A percentile compares a stretch with the other conserved stretches of the same genome.
phyloP scores from a whole-genome alignment of 2,329 filamentous ascomycete species.

The Trichoderma sp. region DNA sequence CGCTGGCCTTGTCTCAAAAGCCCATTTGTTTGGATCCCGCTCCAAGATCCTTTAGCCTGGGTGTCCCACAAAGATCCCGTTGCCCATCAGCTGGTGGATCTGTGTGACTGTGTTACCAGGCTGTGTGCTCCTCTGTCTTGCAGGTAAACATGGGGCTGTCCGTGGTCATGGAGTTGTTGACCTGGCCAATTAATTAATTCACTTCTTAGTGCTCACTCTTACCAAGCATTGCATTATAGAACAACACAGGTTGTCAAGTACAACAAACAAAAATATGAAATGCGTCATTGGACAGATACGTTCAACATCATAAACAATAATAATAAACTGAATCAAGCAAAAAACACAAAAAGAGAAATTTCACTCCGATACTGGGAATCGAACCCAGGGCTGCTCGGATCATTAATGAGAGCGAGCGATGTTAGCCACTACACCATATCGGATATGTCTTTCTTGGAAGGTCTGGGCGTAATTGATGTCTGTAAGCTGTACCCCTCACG shows the following conservation, averaged over 20 bases:
- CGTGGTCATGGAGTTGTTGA: neutral
- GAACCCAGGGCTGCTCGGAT: slow-evolving; percentile 23
- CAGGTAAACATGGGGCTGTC: slow-evolving; percentile 2
- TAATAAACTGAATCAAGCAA: too few relatives aligned
- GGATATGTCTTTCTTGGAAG: slow-evolving; percentile 23
- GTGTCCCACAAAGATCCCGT: slow-evolving; percentile 6
- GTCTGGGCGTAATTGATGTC: accelerated
- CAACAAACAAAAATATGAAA: neutral
- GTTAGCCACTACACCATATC: slow-evolving; percentile 40
- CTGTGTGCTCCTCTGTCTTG: neutral
- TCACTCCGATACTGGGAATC: slow-evolving; percentile 23
- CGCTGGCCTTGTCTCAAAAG: neutral
- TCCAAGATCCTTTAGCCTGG: neutral
- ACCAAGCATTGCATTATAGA: neutral
- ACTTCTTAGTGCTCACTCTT: neutral
- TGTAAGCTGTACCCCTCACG: neutral
- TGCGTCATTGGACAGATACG: neutral
- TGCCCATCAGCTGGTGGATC: slow-evolving; percentile 10
- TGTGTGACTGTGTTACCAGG: neutral
- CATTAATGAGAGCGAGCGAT: slow-evolving; percentile 31
- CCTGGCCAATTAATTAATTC: neutral
- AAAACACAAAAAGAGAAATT: neutral
- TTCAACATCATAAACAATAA: neutral
- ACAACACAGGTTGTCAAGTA: neutral
- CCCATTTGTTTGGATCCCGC: neutral